These are phyloP conservation scores for Rhizoclosmatium sp. DNA, from an alignment of 192 early-diverging fungal species.

Conservation along the genomic window DNA sequence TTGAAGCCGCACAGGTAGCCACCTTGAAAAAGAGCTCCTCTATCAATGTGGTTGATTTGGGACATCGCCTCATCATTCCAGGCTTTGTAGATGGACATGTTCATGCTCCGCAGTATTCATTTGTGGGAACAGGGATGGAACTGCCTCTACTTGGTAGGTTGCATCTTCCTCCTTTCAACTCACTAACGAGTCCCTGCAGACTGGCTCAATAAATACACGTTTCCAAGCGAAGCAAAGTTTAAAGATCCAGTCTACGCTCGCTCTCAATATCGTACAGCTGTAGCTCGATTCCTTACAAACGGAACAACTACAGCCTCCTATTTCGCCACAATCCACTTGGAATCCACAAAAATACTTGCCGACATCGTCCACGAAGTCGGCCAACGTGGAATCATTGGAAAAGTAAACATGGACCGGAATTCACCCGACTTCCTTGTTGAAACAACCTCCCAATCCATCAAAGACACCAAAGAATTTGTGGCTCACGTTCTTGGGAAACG, in stretches of 20 bases:
- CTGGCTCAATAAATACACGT: constrained; percentile 92
- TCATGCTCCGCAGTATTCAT: constrained; percentile 92
- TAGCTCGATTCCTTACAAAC: constrained; percentile 74
- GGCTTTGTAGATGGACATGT: constrained; percentile 64
- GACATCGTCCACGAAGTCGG: constrained; percentile 74
- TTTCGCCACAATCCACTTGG: constrained; percentile 90
- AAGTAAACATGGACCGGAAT: constrained; percentile 97
- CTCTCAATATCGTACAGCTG: constrained; percentile 69
- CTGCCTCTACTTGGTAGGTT: constrained; percentile 91
- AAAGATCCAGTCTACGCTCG: constrained; percentile 71
- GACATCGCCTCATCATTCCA: constrained; percentile 8
- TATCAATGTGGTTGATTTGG: background rate
- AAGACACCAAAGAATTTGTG: constrained; percentile 63
- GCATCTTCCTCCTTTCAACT: constrained; percentile 33
- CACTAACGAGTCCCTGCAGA: background rate
- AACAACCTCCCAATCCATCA: constrained; percentile 71
- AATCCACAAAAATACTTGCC: constrained; percentile 75
- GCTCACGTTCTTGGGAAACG: constrained; percentile 33
- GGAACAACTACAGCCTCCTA: constrained; percentile 94
- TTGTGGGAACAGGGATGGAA: constrained; percentile 88
- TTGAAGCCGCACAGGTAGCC: background rate
- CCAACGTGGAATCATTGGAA: constrained; percentile 93
- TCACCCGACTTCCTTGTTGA: constrained; percentile 81
- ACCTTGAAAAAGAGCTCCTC: background rate
- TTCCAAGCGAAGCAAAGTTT: constrained; percentile 84